Conservation (phyloP, 495 filamentous ascomycete genomes). For the Neurospora intermedia region DNA sequence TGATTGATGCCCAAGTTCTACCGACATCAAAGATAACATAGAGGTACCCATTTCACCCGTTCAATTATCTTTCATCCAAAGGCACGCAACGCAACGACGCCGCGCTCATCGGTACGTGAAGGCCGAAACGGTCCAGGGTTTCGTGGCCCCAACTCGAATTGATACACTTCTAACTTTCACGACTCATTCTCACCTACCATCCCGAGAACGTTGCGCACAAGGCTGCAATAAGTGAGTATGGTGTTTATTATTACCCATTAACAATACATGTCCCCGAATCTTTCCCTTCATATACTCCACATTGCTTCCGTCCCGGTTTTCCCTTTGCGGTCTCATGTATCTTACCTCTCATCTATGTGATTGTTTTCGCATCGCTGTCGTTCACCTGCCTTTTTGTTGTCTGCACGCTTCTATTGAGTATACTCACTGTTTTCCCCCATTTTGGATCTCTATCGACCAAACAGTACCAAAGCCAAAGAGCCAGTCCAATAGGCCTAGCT, state of each 20-base stretch:
- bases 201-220: neutral
- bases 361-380: neutral
- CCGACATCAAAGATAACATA: neutral
- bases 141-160: neutral
- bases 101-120: neutral
- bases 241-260: neutral
- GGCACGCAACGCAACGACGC: neutral
- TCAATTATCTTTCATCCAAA: too few relatives aligned
- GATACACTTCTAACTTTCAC: neutral
- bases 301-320: neutral
- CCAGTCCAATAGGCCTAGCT: neutral
- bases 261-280: neutral
- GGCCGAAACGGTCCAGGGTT: neutral
- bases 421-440: neutral
- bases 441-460: neutral
- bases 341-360: neutral
- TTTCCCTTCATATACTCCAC: neutral
- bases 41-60: neutral
- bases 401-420: neutral
- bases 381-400: neutral
- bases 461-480: too few relatives aligned
- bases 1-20: neutral
- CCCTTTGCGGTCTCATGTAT: neutral
- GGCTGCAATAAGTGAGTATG: neutral
- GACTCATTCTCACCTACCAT: neutral